phyloP scores from a whole-genome alignment of 169 alveolate genomes.

The Besnoitia besnoiti region DNA sequence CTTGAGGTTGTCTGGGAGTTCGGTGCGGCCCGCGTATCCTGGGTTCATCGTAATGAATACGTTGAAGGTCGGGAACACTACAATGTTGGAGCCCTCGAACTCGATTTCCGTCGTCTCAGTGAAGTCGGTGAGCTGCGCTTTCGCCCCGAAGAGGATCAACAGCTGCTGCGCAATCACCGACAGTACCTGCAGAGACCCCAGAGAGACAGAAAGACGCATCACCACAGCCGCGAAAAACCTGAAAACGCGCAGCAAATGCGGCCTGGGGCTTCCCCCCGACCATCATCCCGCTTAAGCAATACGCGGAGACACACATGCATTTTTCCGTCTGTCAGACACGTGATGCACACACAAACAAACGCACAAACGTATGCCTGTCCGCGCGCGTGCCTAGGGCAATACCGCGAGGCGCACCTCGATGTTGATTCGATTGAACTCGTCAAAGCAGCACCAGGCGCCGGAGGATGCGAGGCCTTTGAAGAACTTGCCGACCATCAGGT shows the following conservation, averaged over 20 bases:
- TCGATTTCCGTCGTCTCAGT: slow-evolving; percentile 78
- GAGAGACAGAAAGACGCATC: neutral
- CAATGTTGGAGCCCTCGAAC: slow-evolving; percentile 91
- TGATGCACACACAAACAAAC: no score
- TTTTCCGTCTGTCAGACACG: no score
- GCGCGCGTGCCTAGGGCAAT: neutral
- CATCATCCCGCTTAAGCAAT: no score
- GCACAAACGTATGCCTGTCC: no score
- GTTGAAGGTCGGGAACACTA: slow-evolving; percentile 93
- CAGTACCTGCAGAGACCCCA: slow-evolving; percentile 79
- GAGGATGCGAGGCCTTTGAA: slow-evolving; percentile 94
- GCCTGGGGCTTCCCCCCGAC: no score
- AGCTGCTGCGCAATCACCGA: slow-evolving; percentile 94
- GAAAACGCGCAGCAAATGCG: no score
- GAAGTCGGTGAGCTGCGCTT: slow-evolving; percentile 56
- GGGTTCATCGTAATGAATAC: slow-evolving; percentile 97
- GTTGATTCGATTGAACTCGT: slow-evolving; percentile 95
- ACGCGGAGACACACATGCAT: no score
- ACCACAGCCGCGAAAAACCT: no score
- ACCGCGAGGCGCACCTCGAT: slow-evolving; percentile 83
- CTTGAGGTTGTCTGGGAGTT: slow-evolving; percentile 95
- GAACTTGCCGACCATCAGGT: slow-evolving; percentile 95
- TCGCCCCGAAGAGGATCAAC: slow-evolving; percentile 58
- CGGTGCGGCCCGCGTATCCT: slow-evolving; percentile 96
- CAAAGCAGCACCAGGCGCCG: slow-evolving; percentile 97